phyloP scores from a whole-genome alignment of 805 yeast genomes.

The Kodamaea restingae region DNA sequence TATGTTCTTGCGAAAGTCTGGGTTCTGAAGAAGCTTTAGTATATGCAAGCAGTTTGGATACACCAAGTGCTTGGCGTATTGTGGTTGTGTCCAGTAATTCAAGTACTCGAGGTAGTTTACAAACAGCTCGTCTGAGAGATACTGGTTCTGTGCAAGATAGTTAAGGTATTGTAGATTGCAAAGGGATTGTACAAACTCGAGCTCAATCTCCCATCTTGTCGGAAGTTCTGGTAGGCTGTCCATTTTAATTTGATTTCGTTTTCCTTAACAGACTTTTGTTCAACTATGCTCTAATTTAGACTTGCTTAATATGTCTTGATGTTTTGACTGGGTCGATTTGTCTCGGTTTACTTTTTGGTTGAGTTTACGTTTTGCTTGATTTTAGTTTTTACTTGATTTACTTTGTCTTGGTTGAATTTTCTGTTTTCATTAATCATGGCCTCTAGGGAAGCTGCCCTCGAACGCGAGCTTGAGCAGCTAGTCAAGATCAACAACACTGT shows the following conservation, averaged over 20 bases:
- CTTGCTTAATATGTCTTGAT: too few species aligned
- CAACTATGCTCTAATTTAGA: too few species aligned
- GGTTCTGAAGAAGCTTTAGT: constrained; percentile 55
- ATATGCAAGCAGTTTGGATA: constrained; percentile 89
- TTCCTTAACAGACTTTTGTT: too few species aligned
- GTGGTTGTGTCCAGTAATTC: constrained; percentile 79
- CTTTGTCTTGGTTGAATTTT: too few species aligned
- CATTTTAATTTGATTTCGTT: background rate
- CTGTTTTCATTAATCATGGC: constrained; percentile 10
- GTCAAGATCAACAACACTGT: constrained; percentile 29
- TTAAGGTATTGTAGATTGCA: constrained; percentile 87
- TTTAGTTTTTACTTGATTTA: constrained; percentile 12
- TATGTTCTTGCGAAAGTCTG: constrained; percentile 52
- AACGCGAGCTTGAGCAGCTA: constrained; percentile 30
- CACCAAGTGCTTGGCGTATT: constrained; percentile 65
- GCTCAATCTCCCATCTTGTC: constrained; percentile 81
- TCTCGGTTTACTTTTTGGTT: too few species aligned
- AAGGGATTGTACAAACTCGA: constrained; percentile 91
- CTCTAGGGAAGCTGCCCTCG: constrained; percentile 14
- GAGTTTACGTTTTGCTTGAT: constrained; percentile 3
- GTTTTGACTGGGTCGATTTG: too few species aligned
- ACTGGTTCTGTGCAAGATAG: constrained; percentile 79
- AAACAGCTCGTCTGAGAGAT: constrained; percentile 67
- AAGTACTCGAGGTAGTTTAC: constrained; percentile 73
- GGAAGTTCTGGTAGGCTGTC: constrained; percentile 37